Base-by-base conservation (phyloP, 176 grass and related monocot species). In the Avena eriantha region DNA sequence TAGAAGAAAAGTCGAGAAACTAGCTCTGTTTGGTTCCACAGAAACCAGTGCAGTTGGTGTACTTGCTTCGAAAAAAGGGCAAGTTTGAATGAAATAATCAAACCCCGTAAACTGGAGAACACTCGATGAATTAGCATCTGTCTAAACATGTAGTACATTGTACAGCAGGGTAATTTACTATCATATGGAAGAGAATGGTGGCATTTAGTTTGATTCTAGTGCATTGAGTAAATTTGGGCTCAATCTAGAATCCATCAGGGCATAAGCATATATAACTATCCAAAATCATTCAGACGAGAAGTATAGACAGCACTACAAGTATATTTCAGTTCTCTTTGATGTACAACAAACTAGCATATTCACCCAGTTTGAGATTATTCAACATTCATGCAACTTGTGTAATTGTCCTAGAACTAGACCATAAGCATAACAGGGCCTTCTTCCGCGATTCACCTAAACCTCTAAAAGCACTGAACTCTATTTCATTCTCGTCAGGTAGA, bases 251-350 rank as follows among this genome's bases (percentile, higher is more conserved):
- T 67, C 15, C 29, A 23, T 45, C 18, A 51, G 26, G 59, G 26
- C 47, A 66, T n/a, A 77, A 77, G 31, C 83, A 85, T 77, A 18
- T 53, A 54, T 23, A 67, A 77, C 60, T 77, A 54, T 29, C 59
- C 29, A 49, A 85, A 41, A 24, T 85, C 35, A 47, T 49, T 51
- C 21, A 54, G 73, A 78, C 41, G 7, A 54, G 4, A 85, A 29
- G 4, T 26, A 77, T 24, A 83, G 51, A 85, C 18, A 77, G 10
- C 24, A 77, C 21, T 22, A 61, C 34, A 77, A 73, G 34, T 50
- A 76, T 15, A 75, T 12, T 81, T 75, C 8, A 54, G 47, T 34
- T 48, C 21, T 14, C 39, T 81, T 22, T 64, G 3, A 64, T 12
- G 24, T 54, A 70, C 26, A 56, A 15, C 18, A 50, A 81, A 51